These are phyloP conservation scores for Coemansia sp. DNA, from an alignment of 192 early-diverging fungal genomes.

Conservation along the genomic window DNA sequence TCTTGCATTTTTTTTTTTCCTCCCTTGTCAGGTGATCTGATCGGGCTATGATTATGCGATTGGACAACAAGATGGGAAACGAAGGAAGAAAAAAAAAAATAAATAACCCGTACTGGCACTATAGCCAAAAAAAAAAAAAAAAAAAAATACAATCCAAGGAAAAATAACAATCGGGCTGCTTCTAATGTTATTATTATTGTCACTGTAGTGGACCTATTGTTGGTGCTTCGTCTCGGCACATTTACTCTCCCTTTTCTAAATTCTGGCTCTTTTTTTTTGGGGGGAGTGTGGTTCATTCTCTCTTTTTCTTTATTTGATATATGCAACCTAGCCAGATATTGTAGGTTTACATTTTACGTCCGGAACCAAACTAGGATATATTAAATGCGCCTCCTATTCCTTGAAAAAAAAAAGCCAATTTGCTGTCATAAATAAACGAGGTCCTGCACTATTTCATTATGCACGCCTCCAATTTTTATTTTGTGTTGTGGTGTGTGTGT, in stretches of 20 bases:
- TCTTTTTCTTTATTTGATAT: neutral
- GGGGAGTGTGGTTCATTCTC: neutral
- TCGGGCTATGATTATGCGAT: neutral
- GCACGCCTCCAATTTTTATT: slow-evolving; percentile 7
- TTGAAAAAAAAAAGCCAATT: neutral
- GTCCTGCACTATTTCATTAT: slow-evolving; percentile 25
- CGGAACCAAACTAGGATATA: slow-evolving; percentile 40
- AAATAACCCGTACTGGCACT: neutral
- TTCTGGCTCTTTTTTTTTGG: neutral
- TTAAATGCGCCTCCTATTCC: slow-evolving; percentile 27
- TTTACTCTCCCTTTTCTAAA: neutral
- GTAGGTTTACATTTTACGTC: slow-evolving; percentile 10
- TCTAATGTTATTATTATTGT: neutral
- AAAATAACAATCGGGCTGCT: neutral
- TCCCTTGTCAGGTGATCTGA: slow-evolving; percentile 3
- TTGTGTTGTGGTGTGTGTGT: neutral
- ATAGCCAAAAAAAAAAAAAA: neutral
- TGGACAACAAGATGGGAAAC: neutral
- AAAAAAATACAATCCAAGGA: too few species aligned
- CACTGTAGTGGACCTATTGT: neutral
- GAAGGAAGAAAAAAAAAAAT: neutral
- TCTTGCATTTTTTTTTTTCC: too few species aligned
- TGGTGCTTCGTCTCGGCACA: neutral
- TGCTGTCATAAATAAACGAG: neutral
- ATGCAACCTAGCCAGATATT: slow-evolving; percentile 8